These are phyloP conservation scores for Penicillium taxi DNA, from an alignment of 495 filamentous ascomycete species.

Conservation along the genomic window DNA sequence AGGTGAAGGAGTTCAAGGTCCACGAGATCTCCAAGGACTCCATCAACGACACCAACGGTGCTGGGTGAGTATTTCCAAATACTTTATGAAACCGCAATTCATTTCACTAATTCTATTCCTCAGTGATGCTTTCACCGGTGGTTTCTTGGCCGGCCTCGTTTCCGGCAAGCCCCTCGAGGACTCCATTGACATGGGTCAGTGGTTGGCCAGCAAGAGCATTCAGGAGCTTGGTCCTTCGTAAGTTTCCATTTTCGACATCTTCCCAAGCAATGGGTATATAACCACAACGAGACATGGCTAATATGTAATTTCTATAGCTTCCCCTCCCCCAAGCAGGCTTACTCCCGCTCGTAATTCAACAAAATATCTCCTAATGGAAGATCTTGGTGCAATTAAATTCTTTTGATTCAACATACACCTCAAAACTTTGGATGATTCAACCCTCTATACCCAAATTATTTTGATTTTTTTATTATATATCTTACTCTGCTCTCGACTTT, in stretches of 20 bases:
- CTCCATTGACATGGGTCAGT: conserved; percentile 82
- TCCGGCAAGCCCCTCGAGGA: conserved; percentile 69
- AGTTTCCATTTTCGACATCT: conserved; percentile 30
- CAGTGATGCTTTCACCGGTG: conserved; percentile 92
- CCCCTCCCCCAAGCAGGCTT: conserved; percentile 78
- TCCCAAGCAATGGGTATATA: neutral
- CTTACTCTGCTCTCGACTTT: conserved; percentile 19
- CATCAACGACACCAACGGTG: conserved; percentile 94
- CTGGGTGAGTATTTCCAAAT: conserved; percentile 49
- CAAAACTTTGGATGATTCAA: conserved; percentile 39
- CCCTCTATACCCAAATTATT: conserved; percentile 40
- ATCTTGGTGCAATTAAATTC: conserved; percentile 10
- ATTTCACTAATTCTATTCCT: conserved; percentile 10
- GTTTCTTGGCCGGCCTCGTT: conserved; percentile 82
- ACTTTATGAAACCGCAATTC: neutral
- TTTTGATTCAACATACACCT: conserved; percentile 12
- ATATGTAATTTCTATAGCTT: conserved; percentile 43
- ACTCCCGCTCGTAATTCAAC: conserved; percentile 39
- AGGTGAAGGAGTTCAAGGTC: conserved; percentile 70
- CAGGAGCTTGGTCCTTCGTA: conserved; percentile 94
- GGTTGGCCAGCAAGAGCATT: conserved; percentile 88
- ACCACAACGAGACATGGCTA: conserved; percentile 3
- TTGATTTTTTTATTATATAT: conserved; percentile 9
- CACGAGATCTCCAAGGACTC: conserved; percentile 61
- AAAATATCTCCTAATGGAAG: conserved; percentile 10